These are phyloP conservation scores for Barnettozyma pratensis DNA, from an alignment of 805 yeast genomes.

Conservation along the genomic window DNA sequence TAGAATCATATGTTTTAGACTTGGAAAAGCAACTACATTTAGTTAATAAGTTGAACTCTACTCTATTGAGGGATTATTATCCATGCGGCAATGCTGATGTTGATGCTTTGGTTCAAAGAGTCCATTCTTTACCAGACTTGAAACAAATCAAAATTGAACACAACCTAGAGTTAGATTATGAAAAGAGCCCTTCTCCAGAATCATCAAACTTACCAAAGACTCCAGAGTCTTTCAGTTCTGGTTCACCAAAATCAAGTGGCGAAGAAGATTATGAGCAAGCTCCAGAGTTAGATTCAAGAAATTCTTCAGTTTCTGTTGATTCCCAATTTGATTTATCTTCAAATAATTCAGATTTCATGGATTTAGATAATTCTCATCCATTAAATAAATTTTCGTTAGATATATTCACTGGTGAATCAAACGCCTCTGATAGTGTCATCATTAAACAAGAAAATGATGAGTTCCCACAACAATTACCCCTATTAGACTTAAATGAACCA, in stretches of 20 bases:
- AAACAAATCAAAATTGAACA: constrained; percentile 18
- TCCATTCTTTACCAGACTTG: constrained; percentile 21
- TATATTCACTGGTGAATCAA: constrained; percentile 14
- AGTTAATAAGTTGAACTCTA: constrained; percentile 13
- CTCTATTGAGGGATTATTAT: constrained; percentile 12
- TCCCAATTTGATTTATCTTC: constrained; percentile 7
- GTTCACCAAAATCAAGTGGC: constrained; percentile 14
- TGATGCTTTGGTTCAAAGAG: constrained; percentile 12
- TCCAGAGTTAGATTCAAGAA: constrained; percentile 16
- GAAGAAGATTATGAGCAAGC: constrained; percentile 11
- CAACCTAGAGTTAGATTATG: constrained; percentile 13
- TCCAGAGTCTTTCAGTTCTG: constrained; percentile 21
- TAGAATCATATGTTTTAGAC: constrained; percentile 43
- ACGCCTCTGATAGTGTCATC: constrained; percentile 2
- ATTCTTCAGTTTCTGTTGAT: constrained; percentile 9
- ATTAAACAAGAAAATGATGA: constrained; percentile 12
- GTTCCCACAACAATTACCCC: constrained; percentile 1
- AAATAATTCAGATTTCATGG: constrained; percentile 5
- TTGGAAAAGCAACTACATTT: constrained; percentile 22
- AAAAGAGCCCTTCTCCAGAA: neutral
- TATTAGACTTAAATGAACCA: constrained; percentile 1
- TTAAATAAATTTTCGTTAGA: constrained; percentile 22
- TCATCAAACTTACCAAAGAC: constrained; percentile 19
- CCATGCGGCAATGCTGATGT: constrained; percentile 16
- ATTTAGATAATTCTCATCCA: constrained; percentile 14